A percentile compares a stretch with the other conserved stretches of the same genome.
Evolutionary conservation across 2,329 filamentous ascomycete genomes (phyloP).

Genomic region (Daldinia sp.): DNA sequence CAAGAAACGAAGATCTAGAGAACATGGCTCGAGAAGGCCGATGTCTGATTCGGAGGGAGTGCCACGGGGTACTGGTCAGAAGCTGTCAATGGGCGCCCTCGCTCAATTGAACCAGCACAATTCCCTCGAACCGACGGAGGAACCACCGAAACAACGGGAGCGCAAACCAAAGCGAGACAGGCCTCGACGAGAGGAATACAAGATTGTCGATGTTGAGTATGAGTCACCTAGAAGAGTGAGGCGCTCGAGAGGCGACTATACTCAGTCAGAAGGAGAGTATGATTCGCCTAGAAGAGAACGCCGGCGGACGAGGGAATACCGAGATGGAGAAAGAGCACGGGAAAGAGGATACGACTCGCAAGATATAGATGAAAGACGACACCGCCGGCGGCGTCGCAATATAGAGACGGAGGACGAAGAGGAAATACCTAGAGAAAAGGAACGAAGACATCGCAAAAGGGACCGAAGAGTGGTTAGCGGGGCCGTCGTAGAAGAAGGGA

Average conservation of each 20-base stretch:
- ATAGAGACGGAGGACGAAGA: slow-evolving; percentile 36
- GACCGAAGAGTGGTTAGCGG: slow-evolving; percentile 73
- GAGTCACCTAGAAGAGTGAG: slow-evolving; percentile 33
- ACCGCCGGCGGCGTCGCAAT: slow-evolving; percentile 19
- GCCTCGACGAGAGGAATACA: slow-evolving; percentile 40
- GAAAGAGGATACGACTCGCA: slow-evolving; percentile 34
- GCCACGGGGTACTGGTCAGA: slow-evolving; percentile 40
- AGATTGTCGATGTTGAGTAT: slow-evolving; percentile 34
- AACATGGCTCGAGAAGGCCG: slow-evolving; percentile 45
- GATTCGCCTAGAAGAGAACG: slow-evolving; percentile 34
- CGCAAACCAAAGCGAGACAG: slow-evolving; percentile 49
- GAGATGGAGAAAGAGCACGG: slow-evolving; percentile 31
- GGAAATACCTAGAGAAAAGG: slow-evolving; percentile 26
- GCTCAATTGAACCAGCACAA: slow-evolving; percentile 72
- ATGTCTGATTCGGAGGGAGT: slow-evolving; percentile 49
- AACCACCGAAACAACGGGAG: slow-evolving; percentile 55
- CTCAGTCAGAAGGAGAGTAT: slow-evolving; percentile 24
- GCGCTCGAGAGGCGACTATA: neutral
- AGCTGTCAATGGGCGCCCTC: slow-evolving; percentile 64
- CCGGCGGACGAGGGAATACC: slow-evolving; percentile 21
- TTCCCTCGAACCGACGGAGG: slow-evolving; percentile 48
- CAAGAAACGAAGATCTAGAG: slow-evolving; percentile 48
- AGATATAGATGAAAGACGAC: slow-evolving; percentile 35
- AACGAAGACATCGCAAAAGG: slow-evolving; percentile 48
- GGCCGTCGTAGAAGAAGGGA: slow-evolving; percentile 73